Evolutionary conservation across 2,329 filamentous ascomycete genomes (phyloP), one percentile per base, ranked within the genome.

Genomic region (Curvularia sp.): DNA sequence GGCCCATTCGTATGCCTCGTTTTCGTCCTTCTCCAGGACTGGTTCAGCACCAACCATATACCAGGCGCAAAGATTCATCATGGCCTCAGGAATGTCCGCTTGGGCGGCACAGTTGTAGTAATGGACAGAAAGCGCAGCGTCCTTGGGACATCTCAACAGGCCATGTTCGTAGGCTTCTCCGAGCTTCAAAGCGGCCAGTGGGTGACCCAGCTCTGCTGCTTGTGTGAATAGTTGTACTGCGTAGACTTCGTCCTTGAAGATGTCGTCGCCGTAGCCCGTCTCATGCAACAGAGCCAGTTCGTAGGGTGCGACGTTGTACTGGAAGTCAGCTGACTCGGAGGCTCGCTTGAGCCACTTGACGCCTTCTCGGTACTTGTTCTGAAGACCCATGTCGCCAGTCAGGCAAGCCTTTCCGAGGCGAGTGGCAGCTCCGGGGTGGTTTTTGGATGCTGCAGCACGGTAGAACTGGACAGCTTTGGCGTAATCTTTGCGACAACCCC

Each of bases 61-160:
- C 95, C 95, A 99, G 10, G 95, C 95, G 78, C 95, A 99, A 8
- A 99, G 83, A 4, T 94, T 94, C 93, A 99, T 97, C 93, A 98
- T 98, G 47, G 93, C 94, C 47, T 88, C 85, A 0, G 93, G 84
- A 71, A 97, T 90, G 1, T 92, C 92, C 45, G 85, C 84, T 71
- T 96, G 91, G 2, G 95, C 95, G 12, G 95, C 94, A 25, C 89
- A 89, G 1, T 94, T 99, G 80, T 99, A 99, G 74, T 97, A 99
- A 77, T 99, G 95, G 9, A 99, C 93, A 64, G 93, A 97, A 52
- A 99, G 82, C 1, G 93, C 92, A 1, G 95, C 92, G 75, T 99
- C 95, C 51, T 89, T 87, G 1, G 95, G 95, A 72, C 95, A 99
- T 65, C 86, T 88, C 55, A 98, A 83, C 63, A 88, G 87, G 13